Evolutionary conservation across 2,329 filamentous ascomycete species (phyloP).

Genomic region (Fusarium pilosicola): DNA sequence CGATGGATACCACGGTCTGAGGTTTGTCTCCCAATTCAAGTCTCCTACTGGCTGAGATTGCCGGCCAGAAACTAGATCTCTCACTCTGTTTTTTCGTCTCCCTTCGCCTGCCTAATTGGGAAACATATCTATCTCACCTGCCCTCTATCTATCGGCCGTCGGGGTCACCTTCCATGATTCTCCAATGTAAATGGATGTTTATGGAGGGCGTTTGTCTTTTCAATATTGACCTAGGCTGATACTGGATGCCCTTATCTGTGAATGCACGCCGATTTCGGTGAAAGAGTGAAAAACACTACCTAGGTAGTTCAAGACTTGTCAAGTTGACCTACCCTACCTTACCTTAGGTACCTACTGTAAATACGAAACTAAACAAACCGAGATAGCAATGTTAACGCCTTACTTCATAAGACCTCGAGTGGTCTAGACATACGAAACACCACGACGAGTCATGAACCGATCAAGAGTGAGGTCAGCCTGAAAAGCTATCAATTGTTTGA

Average conservation of each 20-base stretch:
- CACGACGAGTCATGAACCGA: not conserved
- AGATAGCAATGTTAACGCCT: slow-evolving; percentile 28
- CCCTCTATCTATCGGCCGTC: slow-evolving; percentile 4
- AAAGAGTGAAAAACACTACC: not conserved
- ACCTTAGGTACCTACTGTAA: too few species aligned
- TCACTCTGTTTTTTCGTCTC: slow-evolving; percentile 17
- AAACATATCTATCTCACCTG: slow-evolving; percentile 12
- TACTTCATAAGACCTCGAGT: slow-evolving; percentile 18
- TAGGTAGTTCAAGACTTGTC: not conserved
- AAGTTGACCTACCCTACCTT: not conserved
- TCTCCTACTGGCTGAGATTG: slow-evolving; percentile 30
- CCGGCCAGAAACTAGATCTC: slow-evolving; percentile 4
- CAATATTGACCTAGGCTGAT: not conserved
- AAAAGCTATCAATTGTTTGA: slow-evolving; percentile 26
- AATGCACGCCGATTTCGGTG: slow-evolving; percentile 18
- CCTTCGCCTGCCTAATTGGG: slow-evolving; percentile 36
- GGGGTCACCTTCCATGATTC: slow-evolving; percentile 6
- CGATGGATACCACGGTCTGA: slow-evolving; percentile 29
- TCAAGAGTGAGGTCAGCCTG: slow-evolving; percentile 7
- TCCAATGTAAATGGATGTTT: not conserved
- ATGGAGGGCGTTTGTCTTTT: slow-evolving; percentile 1
- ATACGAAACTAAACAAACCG: slow-evolving; percentile 9
- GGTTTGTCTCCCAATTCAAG: slow-evolving; percentile 30
- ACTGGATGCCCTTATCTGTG: not conserved
- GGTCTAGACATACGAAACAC: not conserved